phyloP scores from a whole-genome alignment of 208 protist species.

The Trypanosoma mega region DNA sequence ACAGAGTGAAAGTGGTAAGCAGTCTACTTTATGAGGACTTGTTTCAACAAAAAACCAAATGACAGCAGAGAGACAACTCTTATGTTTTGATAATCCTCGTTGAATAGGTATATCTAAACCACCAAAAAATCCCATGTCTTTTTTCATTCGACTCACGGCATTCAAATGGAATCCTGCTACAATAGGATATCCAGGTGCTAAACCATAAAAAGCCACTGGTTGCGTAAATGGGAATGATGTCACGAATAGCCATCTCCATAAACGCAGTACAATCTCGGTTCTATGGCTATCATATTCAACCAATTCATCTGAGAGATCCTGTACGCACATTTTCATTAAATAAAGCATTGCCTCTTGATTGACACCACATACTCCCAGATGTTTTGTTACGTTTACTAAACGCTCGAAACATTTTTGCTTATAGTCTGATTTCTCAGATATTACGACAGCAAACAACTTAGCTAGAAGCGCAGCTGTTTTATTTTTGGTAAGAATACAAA shows the following conservation, averaged over 20 bases:
- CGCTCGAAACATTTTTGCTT: slow-evolving; percentile 10
- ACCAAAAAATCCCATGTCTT: slow-evolving; percentile 6
- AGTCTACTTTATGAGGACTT: neutral
- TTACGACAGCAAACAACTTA: slow-evolving; percentile 14
- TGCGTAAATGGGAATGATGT: slow-evolving; percentile 18
- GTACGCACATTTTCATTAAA: slow-evolving; percentile 20
- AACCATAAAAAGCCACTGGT: slow-evolving; percentile 21
- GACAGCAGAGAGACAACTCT: slow-evolving; percentile 19
- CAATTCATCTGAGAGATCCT: neutral
- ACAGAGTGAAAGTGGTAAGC: slow-evolving; percentile 15
- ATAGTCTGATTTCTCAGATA: slow-evolving; percentile 3
- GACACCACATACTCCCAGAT: slow-evolving; percentile 17
- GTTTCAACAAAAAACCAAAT: slow-evolving; percentile 27
- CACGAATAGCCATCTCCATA: slow-evolving; percentile 9
- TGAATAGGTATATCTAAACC: slow-evolving; percentile 23
- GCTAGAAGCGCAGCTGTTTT: slow-evolving; percentile 7
- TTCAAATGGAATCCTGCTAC: neutral
- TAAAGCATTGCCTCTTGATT: slow-evolving; percentile 14
- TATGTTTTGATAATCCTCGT: slow-evolving; percentile 7
- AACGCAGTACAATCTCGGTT: slow-evolving; percentile 8
- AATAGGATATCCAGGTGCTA: slow-evolving; percentile 15
- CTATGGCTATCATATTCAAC: slow-evolving; percentile 12
- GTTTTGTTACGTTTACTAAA: slow-evolving; percentile 5
- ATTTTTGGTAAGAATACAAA: slow-evolving; percentile 17
- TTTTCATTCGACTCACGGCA: neutral